Evolutionary conservation across 2,329 filamentous ascomycete genomes (phyloP), one percentile per base, ranked within the genome.

Genomic region (Neoarthrinium moseri): DNA sequence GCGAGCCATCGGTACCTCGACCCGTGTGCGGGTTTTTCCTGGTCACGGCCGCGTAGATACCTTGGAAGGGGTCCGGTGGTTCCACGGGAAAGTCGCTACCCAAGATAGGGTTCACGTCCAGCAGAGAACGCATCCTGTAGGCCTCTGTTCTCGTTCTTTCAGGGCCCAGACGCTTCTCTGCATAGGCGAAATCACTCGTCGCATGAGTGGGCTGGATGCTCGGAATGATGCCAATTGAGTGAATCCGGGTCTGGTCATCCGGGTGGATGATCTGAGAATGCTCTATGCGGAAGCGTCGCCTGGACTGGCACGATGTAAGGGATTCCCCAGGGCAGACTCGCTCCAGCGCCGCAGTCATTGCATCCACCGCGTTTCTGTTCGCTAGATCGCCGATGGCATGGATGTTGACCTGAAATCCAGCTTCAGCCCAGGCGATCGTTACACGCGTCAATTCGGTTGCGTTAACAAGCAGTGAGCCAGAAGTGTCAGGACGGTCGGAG

Each of bases 11-110:
- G 6, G 71, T 62, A 15, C 76, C 75, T 2, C 65, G 67, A 1
- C 77, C 78, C 0, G 81, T 81, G 36, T 70, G 70, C 2, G 84
- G 84, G 49, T 69, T 81, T 33, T 74, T 75, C 45, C 85, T 71
- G 11, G 83, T 75, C 2, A 86, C 73, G 3, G 85, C 85, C 4
- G 84, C 84, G 54, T 86, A 88, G 30, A 88, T 80, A 15, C 84
- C 85, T 45, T 83, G 76, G 51, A 86, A 84, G 2, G 84, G 81
- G 54, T 80, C 77, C 0, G 83, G 77, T 3, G 84, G 84, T 59
- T 88, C 84, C 6, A 89, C 84, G 29, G 85, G 85, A 54, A 88
- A 88, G 56, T 88, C 85, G 39, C 81, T 86, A 3, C 85, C 85
- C 2, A 89, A 71, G 1, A 87, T 65, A 4, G 79, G 78, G 0